phyloP scores from a whole-genome alignment of 257 asterid species.

The Capsicum chinense region DNA sequence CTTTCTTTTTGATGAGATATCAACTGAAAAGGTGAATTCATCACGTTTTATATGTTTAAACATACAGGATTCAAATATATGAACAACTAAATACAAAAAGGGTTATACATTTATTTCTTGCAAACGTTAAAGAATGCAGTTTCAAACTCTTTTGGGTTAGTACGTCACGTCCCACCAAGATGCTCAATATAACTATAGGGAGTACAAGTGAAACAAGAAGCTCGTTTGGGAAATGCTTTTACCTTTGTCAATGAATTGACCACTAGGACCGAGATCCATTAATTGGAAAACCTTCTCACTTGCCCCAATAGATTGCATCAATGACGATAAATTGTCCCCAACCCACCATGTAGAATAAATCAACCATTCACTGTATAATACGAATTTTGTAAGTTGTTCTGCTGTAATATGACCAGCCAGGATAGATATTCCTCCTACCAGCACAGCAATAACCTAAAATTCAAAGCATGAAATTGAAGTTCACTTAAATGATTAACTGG shows the following conservation, averaged over 20 bases:
- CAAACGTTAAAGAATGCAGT: neutral
- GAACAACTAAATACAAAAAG: neutral
- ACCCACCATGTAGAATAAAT: conserved; percentile 98
- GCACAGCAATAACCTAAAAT: conserved; percentile 88
- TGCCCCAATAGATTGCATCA: conserved; percentile 97
- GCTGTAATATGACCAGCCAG: conserved; percentile 90
- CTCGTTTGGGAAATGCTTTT: conserved; percentile 19
- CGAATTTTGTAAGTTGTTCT: conserved; percentile 95
- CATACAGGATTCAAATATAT: conserved; percentile 8
- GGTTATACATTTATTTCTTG: neutral
- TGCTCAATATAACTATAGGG: neutral
- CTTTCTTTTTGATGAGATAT: neutral
- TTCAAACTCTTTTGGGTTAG: neutral
- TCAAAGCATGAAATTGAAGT: conserved; percentile 20
- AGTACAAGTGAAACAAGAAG: conserved; percentile 23
- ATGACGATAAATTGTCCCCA: conserved; percentile 85
- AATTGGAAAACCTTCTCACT: conserved; percentile 94
- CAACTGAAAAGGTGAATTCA: conserved; percentile 1
- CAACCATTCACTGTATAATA: conserved; percentile 97
- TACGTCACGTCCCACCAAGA: conserved; percentile 14
- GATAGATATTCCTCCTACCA: conserved; percentile 92
- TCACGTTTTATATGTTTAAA: neutral
- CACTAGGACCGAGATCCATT: conserved; percentile 72
- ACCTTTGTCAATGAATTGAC: conserved; percentile 79
- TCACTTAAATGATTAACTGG: conserved; percentile 9